These are phyloP conservation scores for Yarrowia sp. DNA, from an alignment of 805 yeast species.

Conservation along the genomic window DNA sequence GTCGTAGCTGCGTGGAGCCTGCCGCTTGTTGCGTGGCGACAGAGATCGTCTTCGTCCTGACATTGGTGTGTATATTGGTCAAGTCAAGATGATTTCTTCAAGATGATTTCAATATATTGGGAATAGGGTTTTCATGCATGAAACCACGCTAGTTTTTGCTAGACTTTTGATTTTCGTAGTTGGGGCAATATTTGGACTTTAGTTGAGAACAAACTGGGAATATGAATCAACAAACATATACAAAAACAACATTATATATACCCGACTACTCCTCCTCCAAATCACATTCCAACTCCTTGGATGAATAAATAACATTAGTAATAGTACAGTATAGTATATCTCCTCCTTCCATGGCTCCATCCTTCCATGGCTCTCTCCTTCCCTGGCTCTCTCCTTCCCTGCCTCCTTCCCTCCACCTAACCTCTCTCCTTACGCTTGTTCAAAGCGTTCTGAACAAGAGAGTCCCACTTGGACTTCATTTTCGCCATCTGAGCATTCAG, in stretches of 20 bases:
- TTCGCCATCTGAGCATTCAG: slow-evolving; percentile 50
- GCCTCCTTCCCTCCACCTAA: neutral
- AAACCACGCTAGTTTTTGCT: no score
- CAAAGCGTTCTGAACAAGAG: slow-evolving; percentile 60
- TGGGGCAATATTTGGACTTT: no score
- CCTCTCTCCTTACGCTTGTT: slow-evolving; percentile 31
- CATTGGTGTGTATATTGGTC: neutral
- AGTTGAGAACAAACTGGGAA: no score
- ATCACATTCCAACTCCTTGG: no score
- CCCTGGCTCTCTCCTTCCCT: no score
- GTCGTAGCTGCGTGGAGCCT: neutral
- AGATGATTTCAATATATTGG: neutral
- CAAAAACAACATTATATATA: no score
- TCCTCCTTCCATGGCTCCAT: no score
- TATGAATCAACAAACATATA: no score
- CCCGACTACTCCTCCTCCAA: no score
- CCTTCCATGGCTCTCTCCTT: no score
- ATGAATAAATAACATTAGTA: neutral
- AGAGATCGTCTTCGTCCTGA: neutral
- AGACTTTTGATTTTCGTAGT: no score
- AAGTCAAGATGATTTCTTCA: no score
- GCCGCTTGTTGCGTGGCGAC: slow-evolving; percentile 12
- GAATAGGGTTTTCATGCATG: neutral
- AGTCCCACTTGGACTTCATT: slow-evolving; percentile 62
- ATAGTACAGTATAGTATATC: neutral